Base-by-base conservation (phyloP, 192 early-diverging fungal genomes). In the Phycomyces blakesleeanus region DNA sequence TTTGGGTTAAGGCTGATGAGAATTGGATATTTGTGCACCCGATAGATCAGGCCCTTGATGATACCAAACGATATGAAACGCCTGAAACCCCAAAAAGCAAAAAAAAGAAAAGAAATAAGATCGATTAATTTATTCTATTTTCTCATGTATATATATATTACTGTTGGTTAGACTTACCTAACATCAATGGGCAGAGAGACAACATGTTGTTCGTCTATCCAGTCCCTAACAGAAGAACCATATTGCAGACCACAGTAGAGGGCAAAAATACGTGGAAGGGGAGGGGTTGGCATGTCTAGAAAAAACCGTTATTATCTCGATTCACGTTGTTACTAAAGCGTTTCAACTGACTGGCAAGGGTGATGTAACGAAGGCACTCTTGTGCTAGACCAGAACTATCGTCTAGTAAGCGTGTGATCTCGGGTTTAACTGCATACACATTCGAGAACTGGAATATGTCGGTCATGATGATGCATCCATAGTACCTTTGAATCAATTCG, bases 401-500 rank as follows among this genome's bases (percentile, higher is more conserved):
- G 55, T 73, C 65, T 47, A 93, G 74, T 27, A 96, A 29, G 25
- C 64, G 72, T 55, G 76, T 82, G 22, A 96, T 76, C 61, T 83
- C 78, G 15, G 81, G 71, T 44, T 79, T 85, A 41, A 90, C 75
- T 0, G 83, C 80, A 66, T 99, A 99, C 0, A 96, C 74, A 66
- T 99, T 99, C 62, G 86, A 82, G 68, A 95, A 99, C 84, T 97
- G 92, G 73, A 98, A 98, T 20, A 99, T 87, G 61, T 98, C 95
- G 5, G 91, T 85, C 74, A 98, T 67, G 34, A 83, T 85, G 25
- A 97, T 89, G 63, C 93, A 96, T 7, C 94, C 94, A 71, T 93
- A 98, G 73, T 91, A 91, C 37, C 89, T 90, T 44, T 4, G 29
- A 39, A 53, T 51, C 2, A 5, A 34, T 34, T n/a, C n/a, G n/a